Evolutionary conservation across 2,329 filamentous ascomycete species (phyloP), one percentile per base, ranked within the genome.

Genomic region (Cryphonectria carpinicola): DNA sequence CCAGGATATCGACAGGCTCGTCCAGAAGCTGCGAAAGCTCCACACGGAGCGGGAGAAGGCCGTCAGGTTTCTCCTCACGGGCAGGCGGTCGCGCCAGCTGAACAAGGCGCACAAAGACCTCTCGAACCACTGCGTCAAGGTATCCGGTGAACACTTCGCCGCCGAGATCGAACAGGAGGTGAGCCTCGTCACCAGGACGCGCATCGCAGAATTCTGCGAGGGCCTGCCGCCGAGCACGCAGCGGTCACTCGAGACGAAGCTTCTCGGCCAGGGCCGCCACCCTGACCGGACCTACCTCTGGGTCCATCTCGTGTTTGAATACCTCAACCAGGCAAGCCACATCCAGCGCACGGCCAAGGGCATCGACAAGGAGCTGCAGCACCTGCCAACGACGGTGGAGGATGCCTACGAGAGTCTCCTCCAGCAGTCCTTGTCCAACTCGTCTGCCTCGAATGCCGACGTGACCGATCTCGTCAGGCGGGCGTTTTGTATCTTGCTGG

Each of bases 401-500:
- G 58, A 61, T 13, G 58, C 58, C 2, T 61, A 61, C 11, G 37
- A 35, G 37, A 61, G n/a, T 25, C 58, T 61, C 10, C 58, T 61
- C 7, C 17, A 61, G 1, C 32, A 61, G 7, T 39, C 58, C 25
- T 14, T 61, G 5, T 11, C 58, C 22, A 61, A n/a, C 7, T 28
- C 32, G 58, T 4, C 6, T 35, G n/a, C 28, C 25, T 8, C 14
- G 22, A 25, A 61, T 22, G 22, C 13, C 19, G 19, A 61, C 4
- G 58, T 13, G 32, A 39, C 37, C 32, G 58, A 39, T 19, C 14
- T 39, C 11, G 58, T 61, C 17, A 61, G 58, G 22, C 28, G 58
- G 37, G 58, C 58, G 14, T 61, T 61, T 61, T 37, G 58, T 61
- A 37, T 61, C 17, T 17, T 61, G 58, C 58, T 61, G 32, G 58